Percentiles rank a stretch among this genome's conserved stretches.
These are phyloP conservation scores for Lepraria neglecta DNA, from an alignment of 495 filamentous ascomycete genomes.

Conservation along the genomic window DNA sequence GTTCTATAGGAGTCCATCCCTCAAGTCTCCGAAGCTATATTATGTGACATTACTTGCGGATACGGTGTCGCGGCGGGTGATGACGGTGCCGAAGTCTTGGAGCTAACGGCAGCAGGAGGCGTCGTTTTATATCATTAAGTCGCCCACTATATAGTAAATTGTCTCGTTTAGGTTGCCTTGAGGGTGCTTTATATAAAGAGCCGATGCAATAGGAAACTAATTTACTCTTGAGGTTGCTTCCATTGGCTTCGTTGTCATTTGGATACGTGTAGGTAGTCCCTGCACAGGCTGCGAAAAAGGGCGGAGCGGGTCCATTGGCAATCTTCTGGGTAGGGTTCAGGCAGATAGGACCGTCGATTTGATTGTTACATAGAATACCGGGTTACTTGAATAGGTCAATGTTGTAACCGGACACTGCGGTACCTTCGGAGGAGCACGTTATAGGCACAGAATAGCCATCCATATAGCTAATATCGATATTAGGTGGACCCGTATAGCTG, in stretches of 20 bases:
- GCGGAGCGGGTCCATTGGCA: slow-evolving; percentile 15
- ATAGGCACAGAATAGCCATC: slow-evolving; percentile 28
- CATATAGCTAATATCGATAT: slow-evolving; percentile 20
- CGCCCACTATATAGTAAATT: too few species aligned
- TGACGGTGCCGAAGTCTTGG: too few species aligned
- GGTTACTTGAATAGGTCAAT: slow-evolving; percentile 24
- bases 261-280: slow-evolving; percentile 26
- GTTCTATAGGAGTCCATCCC: too few species aligned
- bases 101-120: too few species aligned
- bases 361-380: slow-evolving; percentile 11
- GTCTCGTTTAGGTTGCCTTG: too few species aligned
- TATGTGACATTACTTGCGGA: too few species aligned
- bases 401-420: slow-evolving; percentile 25
- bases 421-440: slow-evolving; percentile 22
- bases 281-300: slow-evolving; percentile 24
- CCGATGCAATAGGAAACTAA: background rate
- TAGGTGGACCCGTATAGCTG: slow-evolving; percentile 12
- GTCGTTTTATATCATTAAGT: too few species aligned
- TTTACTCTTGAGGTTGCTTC: background rate
- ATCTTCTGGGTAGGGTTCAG: slow-evolving; percentile 20
- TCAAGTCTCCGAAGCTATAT: too few species aligned
- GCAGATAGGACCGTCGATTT: slow-evolving; percentile 20
- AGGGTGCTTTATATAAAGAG: too few species aligned
- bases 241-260: slow-evolving; percentile 23
- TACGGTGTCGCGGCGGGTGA: too few species aligned